Percentiles rank a stretch among this genome's conserved stretches.
phyloP scores from a whole-genome alignment of 1,139 yeast species.

The Suhomyces wounanorum region DNA sequence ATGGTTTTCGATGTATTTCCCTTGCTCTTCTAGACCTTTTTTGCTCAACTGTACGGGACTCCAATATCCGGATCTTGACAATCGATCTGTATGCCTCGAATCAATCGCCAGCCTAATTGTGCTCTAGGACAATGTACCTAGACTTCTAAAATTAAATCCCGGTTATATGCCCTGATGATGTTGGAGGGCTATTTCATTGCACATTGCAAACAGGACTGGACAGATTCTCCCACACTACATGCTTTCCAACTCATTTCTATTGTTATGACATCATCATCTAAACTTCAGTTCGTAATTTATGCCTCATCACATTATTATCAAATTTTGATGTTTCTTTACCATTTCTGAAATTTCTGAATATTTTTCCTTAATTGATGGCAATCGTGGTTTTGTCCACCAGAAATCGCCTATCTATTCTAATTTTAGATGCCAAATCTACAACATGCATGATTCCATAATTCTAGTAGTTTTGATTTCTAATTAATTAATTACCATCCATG shows the following conservation, averaged over 20 bases:
- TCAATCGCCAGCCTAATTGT: too few relatives aligned
- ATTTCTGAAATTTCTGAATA: too few relatives aligned
- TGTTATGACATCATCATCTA: too few relatives aligned
- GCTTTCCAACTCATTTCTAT: not conserved
- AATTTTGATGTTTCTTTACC: too few relatives aligned
- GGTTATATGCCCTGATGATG: not conserved
- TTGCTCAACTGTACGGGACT: too few relatives aligned
- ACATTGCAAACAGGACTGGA: not conserved
- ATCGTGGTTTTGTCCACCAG: too few relatives aligned
- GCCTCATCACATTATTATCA: not conserved
- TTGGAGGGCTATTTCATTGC: not conserved
- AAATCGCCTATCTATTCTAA: too few relatives aligned
- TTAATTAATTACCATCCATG: constrained; percentile 61
- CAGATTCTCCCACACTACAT: not conserved
- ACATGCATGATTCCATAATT: not conserved
- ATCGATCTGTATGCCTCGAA: too few relatives aligned
- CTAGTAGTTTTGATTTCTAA: not conserved
- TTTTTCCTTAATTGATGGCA: too few relatives aligned
- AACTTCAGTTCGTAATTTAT: too few relatives aligned
- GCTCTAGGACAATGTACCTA: not conserved
- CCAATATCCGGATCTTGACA: too few relatives aligned
- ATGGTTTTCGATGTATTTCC: not conserved
- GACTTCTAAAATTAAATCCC: not conserved
- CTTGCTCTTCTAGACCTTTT: too few relatives aligned
- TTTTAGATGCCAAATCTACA: not conserved